phyloP scores from a whole-genome alignment of 371 early-diverging fungal genomes.

The Lichtheimia ramosa region DNA sequence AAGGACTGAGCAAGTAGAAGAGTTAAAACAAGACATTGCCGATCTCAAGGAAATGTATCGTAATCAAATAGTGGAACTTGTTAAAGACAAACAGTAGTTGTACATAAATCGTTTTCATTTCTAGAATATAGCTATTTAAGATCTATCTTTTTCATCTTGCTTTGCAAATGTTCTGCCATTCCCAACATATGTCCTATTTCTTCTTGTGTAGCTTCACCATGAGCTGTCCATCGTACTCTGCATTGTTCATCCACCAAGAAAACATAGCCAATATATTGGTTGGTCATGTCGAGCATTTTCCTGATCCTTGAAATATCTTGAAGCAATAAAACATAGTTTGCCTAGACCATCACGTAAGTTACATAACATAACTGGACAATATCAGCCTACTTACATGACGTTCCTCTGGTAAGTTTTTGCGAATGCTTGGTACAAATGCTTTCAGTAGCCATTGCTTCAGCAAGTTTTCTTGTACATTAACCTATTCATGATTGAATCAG shows the following conservation, averaged over 20 bases:
- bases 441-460: conserved; percentile 63
- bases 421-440: conserved; percentile 63
- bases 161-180: conserved; percentile 47
- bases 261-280: conserved; percentile 78
- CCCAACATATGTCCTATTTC: conserved; percentile 65
- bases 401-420: conserved; percentile 56
- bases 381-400: conserved; percentile 45
- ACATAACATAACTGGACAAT: not conserved
- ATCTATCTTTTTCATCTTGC: conserved; percentile 14
- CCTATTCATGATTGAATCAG: conserved; percentile 18
- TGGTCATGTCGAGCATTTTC: conserved; percentile 67
- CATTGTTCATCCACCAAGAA: conserved; percentile 75
- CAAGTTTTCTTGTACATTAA: conserved; percentile 68
- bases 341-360: conserved; percentile 21
- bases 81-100: conserved; percentile 30
- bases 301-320: conserved; percentile 60
- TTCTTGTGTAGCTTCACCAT: conserved; percentile 68
- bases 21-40: conserved; percentile 76
- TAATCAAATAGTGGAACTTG: conserved; percentile 72
- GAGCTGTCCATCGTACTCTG: conserved; percentile 85
- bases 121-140: not conserved
- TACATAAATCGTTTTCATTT: conserved; percentile 1
- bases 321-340: conserved; percentile 61
- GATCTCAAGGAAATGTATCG: conserved; percentile 82
- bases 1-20: conserved; percentile 83